These are phyloP conservation scores for Acorus calamus DNA, from an alignment of 106 monocot genomes.

Conservation along the genomic window DNA sequence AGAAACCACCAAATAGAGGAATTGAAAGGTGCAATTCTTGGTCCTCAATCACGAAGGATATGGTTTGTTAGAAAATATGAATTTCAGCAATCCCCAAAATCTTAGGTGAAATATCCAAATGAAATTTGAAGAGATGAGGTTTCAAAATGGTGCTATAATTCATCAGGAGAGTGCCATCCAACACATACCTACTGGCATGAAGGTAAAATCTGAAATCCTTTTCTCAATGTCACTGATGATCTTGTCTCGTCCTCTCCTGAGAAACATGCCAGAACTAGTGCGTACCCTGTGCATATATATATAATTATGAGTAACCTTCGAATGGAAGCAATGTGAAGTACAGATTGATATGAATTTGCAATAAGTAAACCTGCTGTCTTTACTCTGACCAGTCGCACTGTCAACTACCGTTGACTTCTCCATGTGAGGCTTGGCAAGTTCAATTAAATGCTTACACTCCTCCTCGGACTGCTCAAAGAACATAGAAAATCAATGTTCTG, in stretches of 20 bases:
- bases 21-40: too few relatives aligned
- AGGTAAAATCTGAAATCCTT: constrained; percentile 34
- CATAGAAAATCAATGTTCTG: neutral
- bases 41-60: too few relatives aligned
- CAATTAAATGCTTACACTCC: constrained; percentile 28
- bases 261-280: constrained; percentile 36
- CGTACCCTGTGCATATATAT: constrained; percentile 17
- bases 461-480: constrained; percentile 21
- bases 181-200: constrained; percentile 35
- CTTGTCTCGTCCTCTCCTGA: constrained; percentile 24
- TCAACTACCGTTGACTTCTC: constrained; percentile 24
- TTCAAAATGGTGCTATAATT: too few relatives aligned
- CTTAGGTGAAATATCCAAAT: too few relatives aligned
- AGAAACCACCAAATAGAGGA: too few relatives aligned
- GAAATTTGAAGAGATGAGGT: too few relatives aligned
- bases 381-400: constrained; percentile 17
- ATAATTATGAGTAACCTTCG: neutral
- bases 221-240: constrained; percentile 28
- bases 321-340: neutral
- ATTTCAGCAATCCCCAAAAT: too few relatives aligned
- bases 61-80: too few relatives aligned
- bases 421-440: constrained; percentile 28
- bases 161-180: too few relatives aligned
- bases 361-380: constrained; percentile 17
- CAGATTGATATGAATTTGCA: neutral